Conservation (phyloP, 352 stramenopile genomes). For the Lagenidium sp. region DNA sequence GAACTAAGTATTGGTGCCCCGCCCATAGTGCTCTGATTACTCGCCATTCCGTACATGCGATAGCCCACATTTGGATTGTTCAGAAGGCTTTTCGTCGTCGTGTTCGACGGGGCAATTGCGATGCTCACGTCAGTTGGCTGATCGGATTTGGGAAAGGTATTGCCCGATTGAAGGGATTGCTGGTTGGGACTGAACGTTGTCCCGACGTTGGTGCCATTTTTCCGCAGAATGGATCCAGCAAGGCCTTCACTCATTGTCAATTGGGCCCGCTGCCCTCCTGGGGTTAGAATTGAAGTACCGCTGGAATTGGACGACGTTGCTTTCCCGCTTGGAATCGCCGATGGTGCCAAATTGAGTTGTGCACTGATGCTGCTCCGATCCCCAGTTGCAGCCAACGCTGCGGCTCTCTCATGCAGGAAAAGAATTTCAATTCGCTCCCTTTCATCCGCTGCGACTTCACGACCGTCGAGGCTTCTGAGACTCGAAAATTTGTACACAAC, state of each 20-base stretch:
- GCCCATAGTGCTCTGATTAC: slow-evolving; percentile 16
- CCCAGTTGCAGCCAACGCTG: slow-evolving; percentile 12
- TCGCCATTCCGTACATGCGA: slow-evolving; percentile 7
- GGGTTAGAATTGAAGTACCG: slow-evolving; percentile 7
- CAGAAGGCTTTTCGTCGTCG: slow-evolving; percentile 31
- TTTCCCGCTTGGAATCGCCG: slow-evolving; percentile 30
- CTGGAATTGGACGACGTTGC: background rate
- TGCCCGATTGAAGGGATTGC: slow-evolving; percentile 10
- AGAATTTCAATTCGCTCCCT: slow-evolving; percentile 58
- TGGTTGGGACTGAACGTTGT: slow-evolving; percentile 5
- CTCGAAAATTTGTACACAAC: slow-evolving; percentile 47
- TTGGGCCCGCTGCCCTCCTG: too few species aligned
- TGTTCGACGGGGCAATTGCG: slow-evolving; percentile 32
- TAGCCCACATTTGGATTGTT: slow-evolving; percentile 8
- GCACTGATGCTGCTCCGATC: slow-evolving; percentile 1
- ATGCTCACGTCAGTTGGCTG: slow-evolving; percentile 32
- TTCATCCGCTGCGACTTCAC: slow-evolving; percentile 68
- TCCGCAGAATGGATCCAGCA: slow-evolving; percentile 33
- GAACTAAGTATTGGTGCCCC: slow-evolving; percentile 10
- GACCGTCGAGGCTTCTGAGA: slow-evolving; percentile 51
- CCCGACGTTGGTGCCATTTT: slow-evolving; percentile 12
- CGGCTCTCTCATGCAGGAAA: slow-evolving; percentile 58
- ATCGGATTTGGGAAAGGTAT: slow-evolving; percentile 27
- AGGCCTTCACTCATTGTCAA: slow-evolving; percentile 28
- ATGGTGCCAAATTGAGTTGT: slow-evolving; percentile 29